phyloP scores from a whole-genome alignment of 768 basidiomycete species.

The Stropharia rugosoannulata region DNA sequence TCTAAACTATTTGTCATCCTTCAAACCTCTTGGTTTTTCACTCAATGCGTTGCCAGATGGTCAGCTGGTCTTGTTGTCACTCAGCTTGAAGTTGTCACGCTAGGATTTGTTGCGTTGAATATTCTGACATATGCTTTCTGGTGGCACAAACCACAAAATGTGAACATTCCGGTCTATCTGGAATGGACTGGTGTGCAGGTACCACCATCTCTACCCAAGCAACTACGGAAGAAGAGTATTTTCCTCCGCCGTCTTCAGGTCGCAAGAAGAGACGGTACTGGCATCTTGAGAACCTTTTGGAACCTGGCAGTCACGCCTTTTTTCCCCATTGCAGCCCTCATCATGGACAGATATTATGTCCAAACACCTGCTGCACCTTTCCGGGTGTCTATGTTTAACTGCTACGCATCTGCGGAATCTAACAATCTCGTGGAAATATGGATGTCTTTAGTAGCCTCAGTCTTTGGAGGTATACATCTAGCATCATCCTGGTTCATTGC shows the following conservation, averaged over 20 bases:
- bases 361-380: no score
- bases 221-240: no score
- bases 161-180: constrained; percentile 1
- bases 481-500: neutral
- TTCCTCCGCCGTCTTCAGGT: no score
- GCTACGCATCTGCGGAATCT: no score
- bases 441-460: neutral
- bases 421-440: neutral
- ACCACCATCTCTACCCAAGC: no score
- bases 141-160: constrained; percentile 37
- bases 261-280: no score
- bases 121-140: constrained; percentile 27
- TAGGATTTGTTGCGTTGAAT: constrained; percentile 30
- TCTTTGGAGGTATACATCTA: neutral
- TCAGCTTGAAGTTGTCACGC: constrained; percentile 32
- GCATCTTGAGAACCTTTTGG: no score
- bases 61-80: constrained; percentile 24
- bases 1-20: constrained; percentile 29
- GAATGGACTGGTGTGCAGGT: no score
- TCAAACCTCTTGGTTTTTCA: constrained; percentile 33
- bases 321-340: no score
- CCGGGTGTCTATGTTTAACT: no score
- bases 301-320: no score
- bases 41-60: constrained; percentile 25
- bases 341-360: no score